Conservation (phyloP, 441 rosid species). For the Melastoma candidum region DNA sequence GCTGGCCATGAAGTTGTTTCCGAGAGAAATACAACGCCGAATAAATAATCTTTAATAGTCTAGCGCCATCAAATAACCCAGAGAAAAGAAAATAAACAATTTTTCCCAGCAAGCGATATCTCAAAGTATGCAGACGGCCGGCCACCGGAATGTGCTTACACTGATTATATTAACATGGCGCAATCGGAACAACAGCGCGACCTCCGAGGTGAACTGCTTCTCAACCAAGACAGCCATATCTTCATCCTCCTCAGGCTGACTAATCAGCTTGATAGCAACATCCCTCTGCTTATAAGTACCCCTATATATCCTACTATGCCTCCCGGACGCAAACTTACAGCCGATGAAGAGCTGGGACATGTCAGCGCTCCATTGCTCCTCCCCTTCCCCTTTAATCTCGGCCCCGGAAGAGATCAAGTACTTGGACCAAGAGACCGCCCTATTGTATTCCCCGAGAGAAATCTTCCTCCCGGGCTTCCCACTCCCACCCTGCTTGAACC, state of each 20-base stretch:
- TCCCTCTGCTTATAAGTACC: constrained; percentile 62
- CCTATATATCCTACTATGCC: constrained; percentile 72
- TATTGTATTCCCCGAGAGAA: constrained; percentile 59
- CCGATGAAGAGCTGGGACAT: constrained; percentile 69
- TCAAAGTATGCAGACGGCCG: not conserved
- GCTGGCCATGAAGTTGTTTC: too few relatives aligned
- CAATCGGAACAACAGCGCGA: constrained; percentile 51
- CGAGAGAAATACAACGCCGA: too few relatives aligned
- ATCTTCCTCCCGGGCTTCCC: constrained; percentile 43
- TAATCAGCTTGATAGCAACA: constrained; percentile 65
- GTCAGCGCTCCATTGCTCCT: constrained; percentile 67
- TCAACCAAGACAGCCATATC: constrained; percentile 48
- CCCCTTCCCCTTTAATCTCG: constrained; percentile 63
- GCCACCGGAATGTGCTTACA: constrained; percentile 24
- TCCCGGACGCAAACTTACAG: constrained; percentile 59
- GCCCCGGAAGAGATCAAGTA: constrained; percentile 75
- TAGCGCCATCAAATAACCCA: too few relatives aligned
- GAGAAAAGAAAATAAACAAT: not conserved
- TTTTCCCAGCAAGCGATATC: not conserved
- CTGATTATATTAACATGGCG: constrained; percentile 58
- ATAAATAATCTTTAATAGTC: too few relatives aligned
- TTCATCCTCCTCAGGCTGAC: constrained; percentile 73
- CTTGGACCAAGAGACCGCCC: constrained; percentile 74
- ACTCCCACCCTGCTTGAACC: constrained; percentile 51
- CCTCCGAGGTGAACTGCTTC: constrained; percentile 63